These are phyloP conservation scores for Paraglomus brasilianum DNA, from an alignment of 192 early-diverging fungal species.

Conservation along the genomic window DNA sequence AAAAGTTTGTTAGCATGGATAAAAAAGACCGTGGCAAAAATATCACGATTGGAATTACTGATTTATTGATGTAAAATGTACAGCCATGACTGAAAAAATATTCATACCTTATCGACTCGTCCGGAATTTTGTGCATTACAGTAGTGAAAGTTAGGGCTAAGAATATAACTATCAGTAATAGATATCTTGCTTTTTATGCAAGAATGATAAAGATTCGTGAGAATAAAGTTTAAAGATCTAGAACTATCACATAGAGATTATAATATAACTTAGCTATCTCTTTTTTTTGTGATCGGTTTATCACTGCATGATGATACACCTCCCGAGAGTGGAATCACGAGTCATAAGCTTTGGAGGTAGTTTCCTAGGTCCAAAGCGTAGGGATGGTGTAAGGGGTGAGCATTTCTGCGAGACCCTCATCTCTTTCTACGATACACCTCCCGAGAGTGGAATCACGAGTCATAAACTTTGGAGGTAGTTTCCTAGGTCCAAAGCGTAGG, in stretches of 20 bases:
- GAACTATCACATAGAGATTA: constrained; percentile 9
- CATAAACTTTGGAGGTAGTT: constrained; percentile 25
- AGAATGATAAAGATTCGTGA: constrained; percentile 15
- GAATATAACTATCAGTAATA: constrained; percentile 21
- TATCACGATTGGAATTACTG: constrained; percentile 1
- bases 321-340: too few species aligned
- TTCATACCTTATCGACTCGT: constrained; percentile 17
- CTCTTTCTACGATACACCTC: constrained; percentile 20
- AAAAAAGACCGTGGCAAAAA: constrained; percentile 10
- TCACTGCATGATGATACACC: constrained; percentile 24
- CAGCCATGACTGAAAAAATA: constrained; percentile 13
- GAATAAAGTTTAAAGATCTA: constrained; percentile 16
- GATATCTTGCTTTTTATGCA: constrained; percentile 11
- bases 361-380: constrained; percentile 23
- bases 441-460: constrained; percentile 19
- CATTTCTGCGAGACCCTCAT: constrained; percentile 3
- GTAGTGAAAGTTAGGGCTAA: constrained; percentile 8
- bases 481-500: constrained; percentile 26
- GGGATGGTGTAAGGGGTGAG: constrained; percentile 8
- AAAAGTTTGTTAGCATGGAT: constrained; percentile 23
- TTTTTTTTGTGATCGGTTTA: constrained; percentile 27
- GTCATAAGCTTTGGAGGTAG: constrained; percentile 5
- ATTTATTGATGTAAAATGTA: constrained; percentile 27
- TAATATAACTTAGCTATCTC: constrained; percentile 20
- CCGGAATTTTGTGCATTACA: constrained; percentile 13